Base-by-base conservation (phyloP, 192 early-diverging fungal species). In the Coemansia sp. region DNA sequence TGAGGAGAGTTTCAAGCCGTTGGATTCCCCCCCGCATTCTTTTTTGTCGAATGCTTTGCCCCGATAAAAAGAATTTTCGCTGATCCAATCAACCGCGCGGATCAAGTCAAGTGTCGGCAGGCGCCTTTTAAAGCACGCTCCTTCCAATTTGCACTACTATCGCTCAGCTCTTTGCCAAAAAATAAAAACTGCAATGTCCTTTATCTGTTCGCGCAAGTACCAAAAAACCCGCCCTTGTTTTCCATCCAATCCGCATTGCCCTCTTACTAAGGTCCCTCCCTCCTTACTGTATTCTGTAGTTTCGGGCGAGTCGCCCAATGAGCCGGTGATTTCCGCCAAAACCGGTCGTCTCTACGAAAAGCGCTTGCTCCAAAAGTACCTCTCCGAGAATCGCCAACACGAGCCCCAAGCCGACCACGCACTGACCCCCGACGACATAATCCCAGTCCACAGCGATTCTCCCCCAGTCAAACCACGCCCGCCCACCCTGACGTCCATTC, bases 401-500 rank as follows among this genome's bases (percentile, higher is more conserved):
- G 93, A 94, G 74, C 95, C 97, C 18, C 86, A 89, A 34, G 88
- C 88, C 2, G 90, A 88, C 55, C 88, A 92, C 63, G 86, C 83
- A 56, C 76, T 95, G 1, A 28, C 70, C 0, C 62, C 65, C 10
- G 65, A 71, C 28, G 81, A 83, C 18, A 64, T 78, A 0, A 63
- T 77, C 34, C 35, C 61, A 0, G 59, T 82, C 2, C 50, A 51
- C 35, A 24, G 48, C 0, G 75, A 77, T 3, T 65, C 69, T 14
- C 73, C 78, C 0, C 0, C 50, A 9, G 88, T 94, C 33, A 90
- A 87, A 59, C 97, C 97, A 21, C 89, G 93, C 18, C 93, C 93
- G 35, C 95, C 97, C 23, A 88, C 91, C 9, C 79, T 92, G 66
- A 95, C 93, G 33, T 98, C 95, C 18, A 88, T 99, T 36, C 97